Evolutionary conservation across 768 basidiomycete genomes (phyloP).

Genomic region (Cystofilobasidium bisporidii): DNA sequence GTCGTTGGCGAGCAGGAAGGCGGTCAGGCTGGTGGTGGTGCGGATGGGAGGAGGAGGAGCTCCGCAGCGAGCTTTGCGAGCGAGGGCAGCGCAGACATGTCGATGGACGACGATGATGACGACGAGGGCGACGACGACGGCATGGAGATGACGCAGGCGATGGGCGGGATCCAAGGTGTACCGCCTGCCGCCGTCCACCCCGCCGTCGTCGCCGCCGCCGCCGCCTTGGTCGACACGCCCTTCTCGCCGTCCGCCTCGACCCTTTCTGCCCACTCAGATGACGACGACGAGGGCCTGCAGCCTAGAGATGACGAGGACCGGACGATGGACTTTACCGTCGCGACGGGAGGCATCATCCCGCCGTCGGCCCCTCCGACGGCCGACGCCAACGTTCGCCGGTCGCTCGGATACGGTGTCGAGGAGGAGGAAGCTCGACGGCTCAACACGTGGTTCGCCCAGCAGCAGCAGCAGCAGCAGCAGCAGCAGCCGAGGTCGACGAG

Average conservation of each 20-base stretch:
- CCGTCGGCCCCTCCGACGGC: slow-evolving; percentile 33
- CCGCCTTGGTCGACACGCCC: too few species aligned
- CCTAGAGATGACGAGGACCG: slow-evolving; percentile 17
- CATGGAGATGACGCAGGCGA: slow-evolving; percentile 4
- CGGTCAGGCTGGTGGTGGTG: background rate
- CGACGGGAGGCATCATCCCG: slow-evolving; percentile 38
- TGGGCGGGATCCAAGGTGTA: background rate
- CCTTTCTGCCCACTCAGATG: slow-evolving; percentile 22
- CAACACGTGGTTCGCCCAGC: slow-evolving; percentile 6
- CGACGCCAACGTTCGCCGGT: slow-evolving; percentile 33
- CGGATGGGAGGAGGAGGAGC: slow-evolving; percentile 10
- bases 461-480: background rate
- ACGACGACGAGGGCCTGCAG: slow-evolving; percentile 31
- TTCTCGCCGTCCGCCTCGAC: slow-evolving; percentile 25
- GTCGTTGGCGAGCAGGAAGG: too few species aligned
- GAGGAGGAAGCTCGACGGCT: slow-evolving; percentile 29
- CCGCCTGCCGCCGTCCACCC: background rate
- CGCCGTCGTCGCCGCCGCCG: too few species aligned
- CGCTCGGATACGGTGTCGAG: slow-evolving; percentile 37
- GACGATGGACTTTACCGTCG: slow-evolving; percentile 42
- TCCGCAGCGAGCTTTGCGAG: slow-evolving; percentile 12
- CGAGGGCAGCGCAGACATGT: slow-evolving; percentile 34
- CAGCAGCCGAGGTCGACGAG: background rate
- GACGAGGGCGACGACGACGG: slow-evolving; percentile 10
- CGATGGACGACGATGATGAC: slow-evolving; percentile 15